Conservation (phyloP, 2,329 filamentous ascomycete genomes). For the Apiospora hydei region DNA sequence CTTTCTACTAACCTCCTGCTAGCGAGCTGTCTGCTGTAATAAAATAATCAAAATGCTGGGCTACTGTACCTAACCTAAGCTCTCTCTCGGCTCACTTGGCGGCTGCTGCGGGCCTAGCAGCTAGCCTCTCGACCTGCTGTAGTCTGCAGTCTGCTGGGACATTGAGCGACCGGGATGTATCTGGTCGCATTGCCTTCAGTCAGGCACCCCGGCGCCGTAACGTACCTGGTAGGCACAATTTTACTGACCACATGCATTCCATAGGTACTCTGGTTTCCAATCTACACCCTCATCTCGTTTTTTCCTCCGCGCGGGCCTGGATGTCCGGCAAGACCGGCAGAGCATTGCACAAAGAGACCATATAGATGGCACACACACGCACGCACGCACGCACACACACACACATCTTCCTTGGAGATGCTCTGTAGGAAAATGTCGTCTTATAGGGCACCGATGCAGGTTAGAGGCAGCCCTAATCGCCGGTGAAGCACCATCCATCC, state of each 20-base stretch:
- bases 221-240: conserved; percentile 1
- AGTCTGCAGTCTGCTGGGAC: not conserved
- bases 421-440: too few species aligned
- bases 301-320: not conserved
- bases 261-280: not conserved
- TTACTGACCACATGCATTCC: conserved; percentile 18
- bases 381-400: not conserved
- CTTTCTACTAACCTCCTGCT: not conserved
- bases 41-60: not conserved
- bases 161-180: not conserved
- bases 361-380: not conserved
- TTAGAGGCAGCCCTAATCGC: not conserved
- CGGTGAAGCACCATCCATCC: not conserved
- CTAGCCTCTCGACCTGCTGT: not conserved
- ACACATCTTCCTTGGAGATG: not conserved
- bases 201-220: conserved; percentile 5
- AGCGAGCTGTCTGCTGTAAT: not conserved
- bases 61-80: conserved; percentile 20
- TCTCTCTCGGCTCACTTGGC: conserved; percentile 17
- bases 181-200: not conserved
- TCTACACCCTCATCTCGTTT: conserved; percentile 1
- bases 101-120: conserved; percentile 17
- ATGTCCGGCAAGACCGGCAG: conserved; percentile 5
- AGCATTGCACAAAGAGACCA: not conserved
- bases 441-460: not conserved